A percentile compares a stretch with the other conserved stretches of the same genome.
Conservation (phyloP, 2,329 filamentous ascomycete genomes). For the Apiospora saccharicola region DNA sequence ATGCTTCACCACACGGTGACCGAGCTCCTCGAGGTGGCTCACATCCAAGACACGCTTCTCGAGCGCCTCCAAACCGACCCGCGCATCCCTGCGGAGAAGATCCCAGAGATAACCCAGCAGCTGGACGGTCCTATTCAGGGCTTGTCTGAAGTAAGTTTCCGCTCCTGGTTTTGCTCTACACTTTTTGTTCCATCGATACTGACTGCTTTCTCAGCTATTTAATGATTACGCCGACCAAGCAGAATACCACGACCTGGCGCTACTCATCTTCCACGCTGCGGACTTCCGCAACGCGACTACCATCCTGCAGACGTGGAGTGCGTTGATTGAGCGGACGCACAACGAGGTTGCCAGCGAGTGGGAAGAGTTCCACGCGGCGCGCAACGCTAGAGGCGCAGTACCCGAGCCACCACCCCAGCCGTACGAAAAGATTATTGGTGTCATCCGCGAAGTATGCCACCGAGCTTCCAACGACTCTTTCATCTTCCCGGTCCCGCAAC, state of each 20-base stretch:
- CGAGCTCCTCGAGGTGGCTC: conserved; percentile 88
- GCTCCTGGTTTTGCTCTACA: neutral
- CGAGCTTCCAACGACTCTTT: conserved; percentile 70
- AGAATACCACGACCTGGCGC: conserved; percentile 90
- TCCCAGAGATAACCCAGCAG: conserved; percentile 67
- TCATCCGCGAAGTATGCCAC: conserved; percentile 70
- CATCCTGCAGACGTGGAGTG: conserved; percentile 84
- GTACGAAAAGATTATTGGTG: conserved; percentile 73
- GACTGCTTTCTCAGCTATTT: conserved; percentile 70
- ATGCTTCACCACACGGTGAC: conserved; percentile 84
- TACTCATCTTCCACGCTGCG: conserved; percentile 90
- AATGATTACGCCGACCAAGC: conserved; percentile 91
- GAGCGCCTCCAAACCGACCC: conserved; percentile 77
- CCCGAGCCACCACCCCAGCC: conserved; percentile 59
- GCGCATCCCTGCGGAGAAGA: conserved; percentile 70
- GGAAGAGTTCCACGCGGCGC: conserved; percentile 51
- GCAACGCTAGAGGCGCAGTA: conserved; percentile 38
- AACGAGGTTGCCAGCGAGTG: conserved; percentile 56
- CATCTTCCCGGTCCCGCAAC: conserved; percentile 68
- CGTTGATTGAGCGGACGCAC: conserved; percentile 78
- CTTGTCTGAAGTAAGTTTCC: conserved; percentile 70
- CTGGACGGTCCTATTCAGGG: conserved; percentile 82
- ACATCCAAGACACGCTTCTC: conserved; percentile 92
- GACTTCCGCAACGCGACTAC: conserved; percentile 89
- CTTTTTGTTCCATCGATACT: conserved; percentile 15